A percentile compares a stretch with the other conserved stretches of the same genome.
phyloP scores from a whole-genome alignment of 345 rosid species.

The Bruguiera sexangula region DNA sequence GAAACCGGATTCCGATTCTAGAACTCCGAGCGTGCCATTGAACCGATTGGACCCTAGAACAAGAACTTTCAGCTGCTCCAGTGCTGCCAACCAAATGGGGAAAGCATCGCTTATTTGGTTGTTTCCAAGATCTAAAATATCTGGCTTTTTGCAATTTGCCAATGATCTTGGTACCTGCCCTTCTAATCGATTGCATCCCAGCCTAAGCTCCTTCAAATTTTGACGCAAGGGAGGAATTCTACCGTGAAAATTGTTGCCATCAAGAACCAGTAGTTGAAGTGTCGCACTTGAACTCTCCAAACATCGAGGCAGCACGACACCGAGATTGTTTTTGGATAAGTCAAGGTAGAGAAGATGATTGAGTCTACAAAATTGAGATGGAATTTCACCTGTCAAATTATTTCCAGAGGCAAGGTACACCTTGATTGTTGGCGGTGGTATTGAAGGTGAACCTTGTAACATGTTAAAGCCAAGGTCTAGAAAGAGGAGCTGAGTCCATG shows the following conservation, averaged over 20 bases:
- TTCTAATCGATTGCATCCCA: neutral
- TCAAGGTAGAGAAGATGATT: neutral
- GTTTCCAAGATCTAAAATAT: neutral
- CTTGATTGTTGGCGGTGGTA: too few relatives aligned
- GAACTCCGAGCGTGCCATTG: neutral
- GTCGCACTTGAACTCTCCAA: neutral
- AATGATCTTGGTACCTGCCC: conserved; percentile 10
- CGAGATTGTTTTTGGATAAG: conserved; percentile 5
- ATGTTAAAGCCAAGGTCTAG: too few relatives aligned
- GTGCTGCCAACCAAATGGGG: conserved; percentile 5
- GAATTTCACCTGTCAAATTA: too few relatives aligned
- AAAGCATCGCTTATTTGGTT: neutral
- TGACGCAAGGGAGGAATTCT: neutral
- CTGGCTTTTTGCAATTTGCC: conserved; percentile 4
- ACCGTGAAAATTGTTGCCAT: conserved; percentile 1
- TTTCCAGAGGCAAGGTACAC: too few relatives aligned
- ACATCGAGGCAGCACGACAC: conserved; percentile 4
- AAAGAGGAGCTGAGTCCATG: too few relatives aligned
- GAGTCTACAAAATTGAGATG: too few relatives aligned
- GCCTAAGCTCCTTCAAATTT: neutral
- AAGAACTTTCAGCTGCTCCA: neutral
- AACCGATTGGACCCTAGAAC: neutral
- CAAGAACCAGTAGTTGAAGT: neutral
- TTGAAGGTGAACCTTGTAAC: too few relatives aligned
- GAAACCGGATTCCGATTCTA: neutral